A percentile compares a stretch with the other conserved stretches of the same genome.
Conservation (phyloP, 2,329 filamentous ascomycete genomes). For the Neonectria sp. region DNA sequence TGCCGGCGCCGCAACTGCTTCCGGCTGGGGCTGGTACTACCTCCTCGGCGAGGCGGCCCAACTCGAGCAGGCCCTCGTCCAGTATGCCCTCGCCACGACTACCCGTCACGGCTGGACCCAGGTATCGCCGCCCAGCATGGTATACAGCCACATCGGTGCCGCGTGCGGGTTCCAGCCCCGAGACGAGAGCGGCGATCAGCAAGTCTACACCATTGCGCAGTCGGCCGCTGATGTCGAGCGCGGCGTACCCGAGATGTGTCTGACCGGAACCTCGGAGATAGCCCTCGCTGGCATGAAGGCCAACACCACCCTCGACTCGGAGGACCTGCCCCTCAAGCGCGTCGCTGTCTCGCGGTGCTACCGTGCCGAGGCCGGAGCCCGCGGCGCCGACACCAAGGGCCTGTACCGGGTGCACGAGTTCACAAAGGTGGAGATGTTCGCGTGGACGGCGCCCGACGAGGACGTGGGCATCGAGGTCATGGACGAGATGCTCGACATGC, state of each 20-base stretch:
- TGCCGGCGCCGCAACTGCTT: slow-evolving; percentile 81
- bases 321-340: slow-evolving; percentile 80
- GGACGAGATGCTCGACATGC: slow-evolving; percentile 88
- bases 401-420: slow-evolving; percentile 98
- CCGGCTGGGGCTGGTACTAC: slow-evolving; percentile 99
- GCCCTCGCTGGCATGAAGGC: slow-evolving; percentile 93
- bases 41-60: slow-evolving; percentile 91
- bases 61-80: slow-evolving; percentile 93
- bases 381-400: slow-evolving; percentile 92
- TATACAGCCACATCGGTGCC: slow-evolving; percentile 91
- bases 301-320: slow-evolving; percentile 74
- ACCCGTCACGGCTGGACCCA: slow-evolving; percentile 82
- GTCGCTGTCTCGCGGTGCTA: slow-evolving; percentile 95
- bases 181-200: slow-evolving; percentile 91
- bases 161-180: slow-evolving; percentile 96
- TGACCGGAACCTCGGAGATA: slow-evolving; percentile 95
- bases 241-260: slow-evolving; percentile 78
- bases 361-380: slow-evolving; percentile 92
- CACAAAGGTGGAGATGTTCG: slow-evolving; percentile 98
- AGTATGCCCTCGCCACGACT: slow-evolving; percentile 85
- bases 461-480: slow-evolving; percentile 73
- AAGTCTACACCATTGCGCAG: slow-evolving; percentile 87
- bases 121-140: slow-evolving; percentile 88
- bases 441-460: slow-evolving; percentile 80
- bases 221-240: slow-evolving; percentile 72